Evolutionary conservation across 352 stramenopile species (phyloP), one percentile per base, ranked within the genome.

Genomic region (Phytophthora rubi): DNA sequence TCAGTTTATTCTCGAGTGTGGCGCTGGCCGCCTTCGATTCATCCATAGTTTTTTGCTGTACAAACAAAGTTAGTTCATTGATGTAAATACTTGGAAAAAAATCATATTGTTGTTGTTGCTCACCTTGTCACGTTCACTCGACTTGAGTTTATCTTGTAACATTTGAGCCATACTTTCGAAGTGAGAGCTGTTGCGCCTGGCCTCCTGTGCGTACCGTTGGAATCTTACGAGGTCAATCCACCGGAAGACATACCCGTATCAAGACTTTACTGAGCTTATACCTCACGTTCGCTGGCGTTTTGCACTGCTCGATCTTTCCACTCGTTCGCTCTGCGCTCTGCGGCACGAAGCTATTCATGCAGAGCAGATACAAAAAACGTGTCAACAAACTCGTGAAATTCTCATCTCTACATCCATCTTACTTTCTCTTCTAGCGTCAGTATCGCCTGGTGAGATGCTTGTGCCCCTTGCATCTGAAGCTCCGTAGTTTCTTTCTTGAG

Each of bases 401-500:
- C 35, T 47, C 21, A 47, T 56, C n/a, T 16, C 2, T 55, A 57
- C 1, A 26, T 6, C 16, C 16, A 54, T 45, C 61, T 12, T 59
- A 83, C 79, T 63, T 63, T 73, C 37, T 74, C 56, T 62, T 85
- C 68, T 57, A 81, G 68, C 12, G 68, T 74, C 6, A 69, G 21
- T 10, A 80, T 52, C 6, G 64, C 62, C 7, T 77, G 66, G 8
- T 72, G 73, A n/a, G 67, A 72, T 13, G 74, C 65, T 44, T 70
- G 52, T 8, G 77, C 65, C 26, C 52, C 65, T 28, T 67, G 48
- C 3, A 28, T 52, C 49, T 77, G 66, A 7, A 77, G 21, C 0
- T 82, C 71, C 6, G 26, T 52, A 3, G 77, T 85, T 57, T 90
- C 70, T 49, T 82, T 82, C 53, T 90, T 71, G 32, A 91, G 49